Evolutionary conservation across 1,284 basidiomycete genomes (phyloP).

Genomic region (Ceraceosorus guamensis): DNA sequence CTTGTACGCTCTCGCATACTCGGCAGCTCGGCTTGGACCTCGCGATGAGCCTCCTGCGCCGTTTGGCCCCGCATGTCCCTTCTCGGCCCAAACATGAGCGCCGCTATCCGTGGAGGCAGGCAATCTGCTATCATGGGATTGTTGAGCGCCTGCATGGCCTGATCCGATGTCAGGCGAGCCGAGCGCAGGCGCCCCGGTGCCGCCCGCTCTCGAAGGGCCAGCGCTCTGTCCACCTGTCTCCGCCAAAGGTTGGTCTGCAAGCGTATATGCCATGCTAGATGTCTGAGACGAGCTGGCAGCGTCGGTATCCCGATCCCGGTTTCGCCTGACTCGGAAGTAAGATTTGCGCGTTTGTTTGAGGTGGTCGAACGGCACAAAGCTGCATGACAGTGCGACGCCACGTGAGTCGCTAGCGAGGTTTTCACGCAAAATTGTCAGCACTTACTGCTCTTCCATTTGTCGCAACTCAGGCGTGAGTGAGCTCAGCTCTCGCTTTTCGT

Average conservation of each 20-base stretch:
- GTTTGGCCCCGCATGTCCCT: too few relatives aligned
- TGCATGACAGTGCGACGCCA: neutral
- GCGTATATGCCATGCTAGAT: slow-evolving; percentile 22
- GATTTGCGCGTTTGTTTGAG: slow-evolving; percentile 33
- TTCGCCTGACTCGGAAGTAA: slow-evolving; percentile 23
- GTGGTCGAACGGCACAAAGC: slow-evolving; percentile 40
- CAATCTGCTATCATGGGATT: too few relatives aligned
- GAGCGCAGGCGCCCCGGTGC: neutral
- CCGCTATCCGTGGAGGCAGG: too few relatives aligned
- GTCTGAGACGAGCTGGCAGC: slow-evolving; percentile 17
- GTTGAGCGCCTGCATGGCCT: too few relatives aligned
- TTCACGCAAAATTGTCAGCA: neutral
- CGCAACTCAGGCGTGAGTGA: slow-evolving; percentile 81
- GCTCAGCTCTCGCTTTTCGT: slow-evolving; percentile 77
- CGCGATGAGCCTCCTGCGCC: too few relatives aligned
- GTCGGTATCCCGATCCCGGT: slow-evolving; percentile 12
- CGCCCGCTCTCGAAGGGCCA: neutral
- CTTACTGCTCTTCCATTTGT: slow-evolving; percentile 93
- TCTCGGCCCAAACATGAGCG: too few relatives aligned
- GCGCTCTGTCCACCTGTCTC: slow-evolving; percentile 14
- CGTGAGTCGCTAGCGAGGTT: neutral
- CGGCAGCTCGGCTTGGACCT: too few relatives aligned
- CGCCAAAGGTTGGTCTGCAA: slow-evolving; percentile 36
- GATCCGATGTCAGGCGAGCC: too few relatives aligned
- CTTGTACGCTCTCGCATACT: too few relatives aligned